A percentile compares a stretch with the other conserved stretches of the same genome.
These are phyloP conservation scores for Cystoisospora suis DNA, from an alignment of 169 alveolate species.

Conservation along the genomic window DNA sequence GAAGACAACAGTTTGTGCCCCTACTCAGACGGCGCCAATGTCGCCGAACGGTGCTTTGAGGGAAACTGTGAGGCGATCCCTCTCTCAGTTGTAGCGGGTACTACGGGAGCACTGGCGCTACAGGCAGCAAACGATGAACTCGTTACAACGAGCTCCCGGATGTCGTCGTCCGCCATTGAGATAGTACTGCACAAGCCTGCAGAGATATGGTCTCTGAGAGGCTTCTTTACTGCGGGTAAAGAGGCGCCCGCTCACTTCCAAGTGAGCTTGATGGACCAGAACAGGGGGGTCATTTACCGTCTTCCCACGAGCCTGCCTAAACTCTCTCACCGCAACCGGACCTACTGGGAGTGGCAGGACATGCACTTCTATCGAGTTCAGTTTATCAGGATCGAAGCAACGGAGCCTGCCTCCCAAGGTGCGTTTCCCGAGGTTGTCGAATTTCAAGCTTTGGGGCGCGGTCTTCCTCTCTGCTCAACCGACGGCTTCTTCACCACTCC, in stretches of 20 bases:
- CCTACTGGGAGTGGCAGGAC: conserved; percentile 28
- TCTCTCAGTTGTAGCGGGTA: neutral
- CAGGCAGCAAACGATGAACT: neutral
- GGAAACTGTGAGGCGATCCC: neutral
- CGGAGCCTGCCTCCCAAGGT: neutral
- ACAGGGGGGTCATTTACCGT: neutral
- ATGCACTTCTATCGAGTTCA: conserved; percentile 4
- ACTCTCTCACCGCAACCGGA: neutral
- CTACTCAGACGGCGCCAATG: neutral
- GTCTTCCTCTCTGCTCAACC: neutral
- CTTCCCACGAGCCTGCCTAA: neutral
- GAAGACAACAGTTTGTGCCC: neutral
- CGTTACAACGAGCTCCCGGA: neutral
- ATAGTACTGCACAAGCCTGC: neutral
- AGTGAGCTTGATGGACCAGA: neutral
- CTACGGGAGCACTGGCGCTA: neutral
- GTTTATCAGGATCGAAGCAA: neutral
- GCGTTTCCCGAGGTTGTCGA: neutral
- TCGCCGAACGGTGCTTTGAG: conserved; percentile 7
- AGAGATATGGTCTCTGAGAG: neutral
- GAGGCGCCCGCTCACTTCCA: neutral
- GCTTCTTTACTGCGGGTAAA: neutral
- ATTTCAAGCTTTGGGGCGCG: neutral
- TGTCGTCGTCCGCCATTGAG: neutral
- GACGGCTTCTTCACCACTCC: conserved; percentile 19